Conservation (phyloP, 257 asterid genomes). For the Fraxinus excelsior region DNA sequence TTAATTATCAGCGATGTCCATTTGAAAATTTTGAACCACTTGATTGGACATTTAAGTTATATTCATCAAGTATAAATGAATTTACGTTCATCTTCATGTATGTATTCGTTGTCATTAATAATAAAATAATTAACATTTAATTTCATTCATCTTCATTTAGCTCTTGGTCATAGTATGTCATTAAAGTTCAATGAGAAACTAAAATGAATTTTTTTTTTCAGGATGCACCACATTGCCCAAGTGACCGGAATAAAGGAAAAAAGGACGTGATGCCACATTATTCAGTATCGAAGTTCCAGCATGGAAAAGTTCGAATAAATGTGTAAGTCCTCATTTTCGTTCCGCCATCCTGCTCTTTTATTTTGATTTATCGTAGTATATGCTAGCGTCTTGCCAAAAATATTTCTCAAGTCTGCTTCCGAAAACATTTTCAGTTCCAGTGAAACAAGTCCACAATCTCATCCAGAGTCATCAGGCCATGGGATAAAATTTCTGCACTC, state of each 20-base stretch:
- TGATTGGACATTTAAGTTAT: background rate
- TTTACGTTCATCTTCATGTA: too few species aligned
- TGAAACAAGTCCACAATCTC: slow-evolving; percentile 43
- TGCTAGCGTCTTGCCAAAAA: background rate
- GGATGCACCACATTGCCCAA: slow-evolving; percentile 42
- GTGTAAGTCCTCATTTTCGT: slow-evolving; percentile 28
- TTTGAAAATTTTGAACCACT: background rate
- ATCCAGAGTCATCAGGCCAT: slow-evolving; percentile 34
- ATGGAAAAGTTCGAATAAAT: slow-evolving; percentile 38
- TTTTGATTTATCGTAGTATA: background rate
- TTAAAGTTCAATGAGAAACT: background rate
- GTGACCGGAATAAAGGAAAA: slow-evolving; percentile 31
- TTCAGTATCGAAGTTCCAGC: slow-evolving; percentile 37
- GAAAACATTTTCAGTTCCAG: slow-evolving; percentile 30
- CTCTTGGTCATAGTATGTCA: slow-evolving; percentile 11
- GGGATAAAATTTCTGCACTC: slow-evolving; percentile 45
- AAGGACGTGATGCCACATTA: slow-evolving; percentile 39
- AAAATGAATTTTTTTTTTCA: slow-evolving; percentile 17
- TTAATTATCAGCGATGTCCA: too few species aligned
- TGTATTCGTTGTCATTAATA: too few species aligned
- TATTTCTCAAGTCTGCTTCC: slow-evolving; percentile 5
- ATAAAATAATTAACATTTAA: too few species aligned
- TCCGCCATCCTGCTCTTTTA: background rate
- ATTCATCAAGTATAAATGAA: too few species aligned
- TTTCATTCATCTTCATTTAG: too few species aligned